phyloP scores from a whole-genome alignment of 768 basidiomycete genomes.

The Clavulina sp. region DNA sequence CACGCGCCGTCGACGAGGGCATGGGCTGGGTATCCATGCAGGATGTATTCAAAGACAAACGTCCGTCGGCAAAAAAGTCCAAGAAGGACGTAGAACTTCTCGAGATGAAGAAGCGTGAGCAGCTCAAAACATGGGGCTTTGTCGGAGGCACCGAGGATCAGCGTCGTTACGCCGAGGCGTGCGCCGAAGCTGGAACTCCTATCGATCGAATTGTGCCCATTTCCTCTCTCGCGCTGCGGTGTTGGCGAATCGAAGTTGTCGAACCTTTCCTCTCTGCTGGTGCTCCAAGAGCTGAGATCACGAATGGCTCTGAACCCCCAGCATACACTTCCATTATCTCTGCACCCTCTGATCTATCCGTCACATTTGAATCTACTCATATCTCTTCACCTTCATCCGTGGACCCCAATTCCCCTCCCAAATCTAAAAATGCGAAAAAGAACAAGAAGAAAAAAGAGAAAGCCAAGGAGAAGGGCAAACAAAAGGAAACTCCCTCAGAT shows the following conservation, averaged over 20 bases:
- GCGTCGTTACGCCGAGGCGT: slow-evolving; percentile 7
- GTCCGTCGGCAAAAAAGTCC: not conserved
- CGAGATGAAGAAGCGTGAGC: slow-evolving; percentile 9
- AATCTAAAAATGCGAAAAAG: not conserved
- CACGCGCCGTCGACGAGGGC: slow-evolving; percentile 10
- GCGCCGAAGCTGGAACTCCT: slow-evolving; percentile 6
- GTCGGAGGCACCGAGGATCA: slow-evolving; percentile 3
- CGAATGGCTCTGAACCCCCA: not conserved
- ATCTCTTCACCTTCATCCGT: no score
- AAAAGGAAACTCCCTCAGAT: not conserved
- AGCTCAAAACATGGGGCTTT: slow-evolving; percentile 10
- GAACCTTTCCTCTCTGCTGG: slow-evolving; percentile 5
- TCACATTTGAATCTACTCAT: no score
- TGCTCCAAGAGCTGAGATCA: not conserved
- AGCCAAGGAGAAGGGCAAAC: not conserved
- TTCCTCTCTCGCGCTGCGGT: slow-evolving; percentile 9
- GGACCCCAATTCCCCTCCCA: not conserved
- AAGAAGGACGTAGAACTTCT: not conserved
- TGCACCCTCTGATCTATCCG: not conserved
- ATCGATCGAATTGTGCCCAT: slow-evolving; percentile 8
- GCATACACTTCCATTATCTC: not conserved
- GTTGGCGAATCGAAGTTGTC: slow-evolving; percentile 9
- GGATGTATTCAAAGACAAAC: slow-evolving; percentile 2
- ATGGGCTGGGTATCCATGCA: slow-evolving; percentile 11
- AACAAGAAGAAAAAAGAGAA: not conserved